Base-by-base conservation (phyloP, 2,329 filamentous ascomycete genomes). In the Neodidymelliopsis sp. region DNA sequence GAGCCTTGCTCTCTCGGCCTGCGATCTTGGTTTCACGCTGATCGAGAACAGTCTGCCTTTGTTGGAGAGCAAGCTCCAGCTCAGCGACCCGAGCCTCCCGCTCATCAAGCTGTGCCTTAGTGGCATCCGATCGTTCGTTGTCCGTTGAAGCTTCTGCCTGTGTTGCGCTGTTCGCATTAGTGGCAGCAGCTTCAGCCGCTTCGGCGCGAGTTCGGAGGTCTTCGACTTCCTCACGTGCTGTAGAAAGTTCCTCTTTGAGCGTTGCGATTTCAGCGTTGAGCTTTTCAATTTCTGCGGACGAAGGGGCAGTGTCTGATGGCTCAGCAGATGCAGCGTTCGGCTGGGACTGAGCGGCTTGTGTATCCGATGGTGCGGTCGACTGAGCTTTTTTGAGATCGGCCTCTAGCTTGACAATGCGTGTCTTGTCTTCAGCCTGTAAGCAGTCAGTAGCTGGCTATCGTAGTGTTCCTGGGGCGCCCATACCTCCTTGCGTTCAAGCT, bases 401-500 rank as follows among this genome's bases (percentile, higher is more conserved):
- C 38, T 69, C 67, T 20, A 73, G 64, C 25, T 62, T 55, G 31
- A 70, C 65, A 19, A 77, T 69, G 16, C 62, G 67, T 36, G 71
- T 63, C 45, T 75, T 71, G n/a, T 78, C 63, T 45, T 79, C 72
- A 25, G 59, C 63, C 71, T 73, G 47, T 1, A 13, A 11, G 4
- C 24, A 2, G 33, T 69, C 59, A 67, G 62, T 27, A 7, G 20
- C n/a, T 8, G 6, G 6, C 45, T 29, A 11, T 8, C n/a, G 15
- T 11, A 18, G 4, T 13, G 2, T n/a, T 9, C 2, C 2, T 2
- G 3, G 3, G 2, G 19, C 11, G 4, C 39, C 43, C 72, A 65
- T 68, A 71, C 71, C 20, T 78, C 81, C 70, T 86, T 87, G 11
- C 78, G 75, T 64, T 91, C 86, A 35, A 83, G 81, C 58, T 88